Evolutionary conservation across 2,329 filamentous ascomycete species (phyloP).

Genomic region (Furcasterigmium furcatum): DNA sequence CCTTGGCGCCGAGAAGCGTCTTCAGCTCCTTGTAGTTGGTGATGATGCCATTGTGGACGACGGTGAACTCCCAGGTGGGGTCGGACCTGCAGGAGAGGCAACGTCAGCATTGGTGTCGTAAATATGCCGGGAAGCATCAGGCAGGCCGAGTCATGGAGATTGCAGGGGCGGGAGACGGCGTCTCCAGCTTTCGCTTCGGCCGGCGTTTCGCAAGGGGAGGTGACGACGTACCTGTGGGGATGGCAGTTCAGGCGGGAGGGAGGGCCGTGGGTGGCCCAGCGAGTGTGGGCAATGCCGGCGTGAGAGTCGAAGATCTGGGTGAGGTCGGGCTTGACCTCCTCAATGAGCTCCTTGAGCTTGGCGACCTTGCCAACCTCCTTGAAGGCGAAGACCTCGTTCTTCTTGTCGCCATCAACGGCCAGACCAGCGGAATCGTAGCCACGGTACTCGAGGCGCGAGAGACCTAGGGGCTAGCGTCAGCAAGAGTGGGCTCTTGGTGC

Average conservation of each 20-base stretch:
- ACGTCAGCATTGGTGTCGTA: constrained; percentile 9
- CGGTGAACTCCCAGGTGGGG: constrained; percentile 89
- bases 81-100: constrained; percentile 71
- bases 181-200: not conserved
- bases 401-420: constrained; percentile 96
- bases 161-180: not conserved
- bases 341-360: constrained; percentile 92
- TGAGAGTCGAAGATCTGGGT: constrained; percentile 96
- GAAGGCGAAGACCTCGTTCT: constrained; percentile 94
- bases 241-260: constrained; percentile 97
- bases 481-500: constrained; percentile 8
- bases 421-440: constrained; percentile 98
- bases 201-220: not conserved
- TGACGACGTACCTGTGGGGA: constrained; percentile 76
- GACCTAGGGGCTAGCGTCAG: constrained; percentile 55
- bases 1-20: constrained; percentile 87
- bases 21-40: constrained; percentile 99
- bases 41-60: constrained; percentile 99
- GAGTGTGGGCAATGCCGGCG: constrained; percentile 96
- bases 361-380: constrained; percentile 99
- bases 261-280: constrained; percentile 96
- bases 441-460: constrained; percentile 94
- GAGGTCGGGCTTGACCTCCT: constrained; percentile 76
- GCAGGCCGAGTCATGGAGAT: constrained; percentile 9
- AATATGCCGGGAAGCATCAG: too few relatives aligned